Conservation (phyloP, 2,329 filamentous ascomycete species). For the Aureobasidium sp. region DNA sequence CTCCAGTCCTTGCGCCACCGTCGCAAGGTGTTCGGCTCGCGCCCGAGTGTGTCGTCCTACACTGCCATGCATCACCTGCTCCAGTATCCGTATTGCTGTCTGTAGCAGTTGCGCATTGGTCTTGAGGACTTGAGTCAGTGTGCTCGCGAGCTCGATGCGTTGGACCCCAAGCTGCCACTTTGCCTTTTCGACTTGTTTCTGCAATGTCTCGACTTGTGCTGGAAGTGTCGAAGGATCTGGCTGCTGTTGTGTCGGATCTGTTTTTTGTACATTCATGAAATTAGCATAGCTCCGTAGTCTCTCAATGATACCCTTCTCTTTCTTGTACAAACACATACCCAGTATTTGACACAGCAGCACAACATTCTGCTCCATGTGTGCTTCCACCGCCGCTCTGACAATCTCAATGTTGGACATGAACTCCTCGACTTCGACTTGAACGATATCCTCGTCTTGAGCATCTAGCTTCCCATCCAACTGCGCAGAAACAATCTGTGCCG, state of each 20-base stretch:
- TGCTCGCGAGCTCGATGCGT: constrained; percentile 30
- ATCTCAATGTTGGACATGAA: constrained; percentile 35
- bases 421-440: constrained; percentile 33
- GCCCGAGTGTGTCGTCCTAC: constrained; percentile 36
- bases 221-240: constrained; percentile 3
- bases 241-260: constrained; percentile 16
- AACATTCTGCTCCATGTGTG: constrained; percentile 27
- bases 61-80: constrained; percentile 42
- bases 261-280: neutral
- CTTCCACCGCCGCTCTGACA: constrained; percentile 30
- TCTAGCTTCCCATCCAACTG: constrained; percentile 33
- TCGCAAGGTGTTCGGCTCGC: constrained; percentile 37
- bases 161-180: constrained; percentile 23
- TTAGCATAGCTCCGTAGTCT: constrained; percentile 2
- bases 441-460: constrained; percentile 32
- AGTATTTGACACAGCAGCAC: constrained; percentile 29
- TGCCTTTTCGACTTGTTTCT: constrained; percentile 19
- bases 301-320: constrained; percentile 8
- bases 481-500: constrained; percentile 37
- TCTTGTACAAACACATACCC: neutral
- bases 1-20: constrained; percentile 36
- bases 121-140: constrained; percentile 28
- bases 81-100: constrained; percentile 36
- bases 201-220: constrained; percentile 9
- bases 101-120: constrained; percentile 33